These are phyloP conservation scores for Tilletia caries DNA, from an alignment of 1,284 basidiomycete genomes.

Conservation along the genomic window DNA sequence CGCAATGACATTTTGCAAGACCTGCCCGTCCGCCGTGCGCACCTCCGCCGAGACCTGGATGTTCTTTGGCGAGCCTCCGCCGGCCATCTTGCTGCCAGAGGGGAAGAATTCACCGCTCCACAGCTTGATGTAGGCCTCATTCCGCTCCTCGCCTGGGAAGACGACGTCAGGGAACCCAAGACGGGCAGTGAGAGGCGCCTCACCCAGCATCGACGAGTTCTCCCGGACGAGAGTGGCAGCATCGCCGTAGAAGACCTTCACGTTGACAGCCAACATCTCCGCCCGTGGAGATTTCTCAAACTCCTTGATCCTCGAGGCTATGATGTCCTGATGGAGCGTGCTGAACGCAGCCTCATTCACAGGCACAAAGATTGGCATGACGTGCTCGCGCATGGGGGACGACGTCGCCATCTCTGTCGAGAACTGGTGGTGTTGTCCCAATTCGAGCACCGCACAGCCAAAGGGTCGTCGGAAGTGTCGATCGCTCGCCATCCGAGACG, in stretches of 20 bases:
- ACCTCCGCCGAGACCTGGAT: constrained; percentile 88
- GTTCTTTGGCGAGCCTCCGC: constrained; percentile 57
- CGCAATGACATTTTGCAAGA: constrained; percentile 71
- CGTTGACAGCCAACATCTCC: constrained; percentile 78
- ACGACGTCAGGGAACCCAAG: constrained; percentile 97
- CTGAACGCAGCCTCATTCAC: constrained; percentile 78
- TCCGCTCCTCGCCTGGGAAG: constrained; percentile 84
- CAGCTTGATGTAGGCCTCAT: constrained; percentile 81
- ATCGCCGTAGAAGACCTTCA: constrained; percentile 83
- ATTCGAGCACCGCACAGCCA: constrained; percentile 85
- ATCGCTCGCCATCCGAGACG: constrained; percentile 34
- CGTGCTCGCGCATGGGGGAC: constrained; percentile 62
- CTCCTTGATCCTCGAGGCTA: constrained; percentile 72
- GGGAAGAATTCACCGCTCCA: constrained; percentile 50
- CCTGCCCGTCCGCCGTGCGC: constrained; percentile 70
- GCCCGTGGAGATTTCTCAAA: constrained; percentile 83
- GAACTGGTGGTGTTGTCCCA: constrained; percentile 65
- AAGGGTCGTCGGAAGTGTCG: constrained; percentile 74
- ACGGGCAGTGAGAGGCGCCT: constrained; percentile 74
- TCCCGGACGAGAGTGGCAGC: constrained; percentile 71
- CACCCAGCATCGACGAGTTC: constrained; percentile 80
- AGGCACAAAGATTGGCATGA: constrained; percentile 84
- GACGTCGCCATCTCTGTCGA: constrained; percentile 59
- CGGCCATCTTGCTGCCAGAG: constrained; percentile 38
- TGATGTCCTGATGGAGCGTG: constrained; percentile 91